Evolutionary conservation across 2,329 filamentous ascomycete species (phyloP).

Genomic region (Didymosphaeria variabile): DNA sequence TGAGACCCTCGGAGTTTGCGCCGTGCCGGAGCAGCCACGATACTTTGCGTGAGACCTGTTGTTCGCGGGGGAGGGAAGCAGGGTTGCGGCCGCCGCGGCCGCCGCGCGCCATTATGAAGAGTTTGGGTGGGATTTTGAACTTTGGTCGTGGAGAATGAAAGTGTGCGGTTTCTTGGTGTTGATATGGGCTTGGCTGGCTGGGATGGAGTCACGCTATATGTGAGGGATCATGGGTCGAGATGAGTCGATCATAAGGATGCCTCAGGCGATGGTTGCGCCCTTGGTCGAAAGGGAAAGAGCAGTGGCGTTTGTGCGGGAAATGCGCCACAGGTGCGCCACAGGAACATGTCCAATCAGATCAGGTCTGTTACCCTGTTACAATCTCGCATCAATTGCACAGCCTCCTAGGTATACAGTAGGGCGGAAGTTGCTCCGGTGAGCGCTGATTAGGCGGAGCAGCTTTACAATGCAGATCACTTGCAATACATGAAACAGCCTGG

Average conservation of each 20-base stretch:
- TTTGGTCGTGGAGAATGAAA: not conserved
- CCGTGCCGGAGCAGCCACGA: constrained; percentile 68
- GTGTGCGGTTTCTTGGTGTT: not conserved
- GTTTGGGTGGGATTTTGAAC: constrained; percentile 3
- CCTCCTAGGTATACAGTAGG: not conserved
- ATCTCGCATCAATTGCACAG: not conserved
- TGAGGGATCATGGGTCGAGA: not conserved
- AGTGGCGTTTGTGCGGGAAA: not conserved
- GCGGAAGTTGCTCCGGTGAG: not conserved
- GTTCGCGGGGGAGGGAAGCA: constrained; percentile 51
- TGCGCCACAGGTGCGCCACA: constrained; percentile 7
- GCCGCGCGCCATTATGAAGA: constrained; percentile 17
- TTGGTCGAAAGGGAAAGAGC: not conserved
- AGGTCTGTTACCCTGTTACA: not conserved
- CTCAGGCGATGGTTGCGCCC: not conserved
- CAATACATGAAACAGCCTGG: not conserved
- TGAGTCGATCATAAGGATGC: constrained; percentile 8
- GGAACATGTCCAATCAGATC: not conserved
- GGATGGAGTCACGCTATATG: not conserved
- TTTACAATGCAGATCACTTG: not conserved
- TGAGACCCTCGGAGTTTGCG: constrained; percentile 67
- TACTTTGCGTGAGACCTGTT: constrained; percentile 60
- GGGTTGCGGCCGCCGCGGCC: constrained; percentile 48
- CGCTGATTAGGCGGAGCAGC: not conserved
- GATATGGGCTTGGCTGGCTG: not conserved